phyloP scores from a whole-genome alignment of 176 grass and related monocot species.

The Panicum miliaceum region DNA sequence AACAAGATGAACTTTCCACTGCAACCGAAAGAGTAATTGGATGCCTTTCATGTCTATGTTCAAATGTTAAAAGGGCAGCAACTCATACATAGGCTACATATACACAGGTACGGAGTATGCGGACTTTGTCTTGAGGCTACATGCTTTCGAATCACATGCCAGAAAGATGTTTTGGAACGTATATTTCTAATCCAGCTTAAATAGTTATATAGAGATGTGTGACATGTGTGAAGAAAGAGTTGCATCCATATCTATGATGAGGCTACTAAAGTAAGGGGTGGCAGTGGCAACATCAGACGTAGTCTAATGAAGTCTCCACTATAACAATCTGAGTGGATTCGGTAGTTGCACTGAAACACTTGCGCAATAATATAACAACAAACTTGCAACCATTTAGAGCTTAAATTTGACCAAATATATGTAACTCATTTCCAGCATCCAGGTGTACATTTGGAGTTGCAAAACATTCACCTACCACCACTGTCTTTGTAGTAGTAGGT shows the following conservation, averaged over 20 bases:
- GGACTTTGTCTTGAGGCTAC: neutral
- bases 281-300: slow-evolving; percentile 42
- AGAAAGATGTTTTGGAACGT: neutral
- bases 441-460: slow-evolving; percentile 20
- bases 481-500: slow-evolving; percentile 26
- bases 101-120: neutral
- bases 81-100: neutral
- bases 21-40: slow-evolving; percentile 17
- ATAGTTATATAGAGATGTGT: slow-evolving; percentile 6
- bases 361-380: slow-evolving; percentile 20
- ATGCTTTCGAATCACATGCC: slow-evolving; percentile 28
- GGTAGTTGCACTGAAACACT: slow-evolving; percentile 24
- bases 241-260: slow-evolving; percentile 34
- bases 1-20: slow-evolving; percentile 22
- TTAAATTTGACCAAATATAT: slow-evolving; percentile 1
- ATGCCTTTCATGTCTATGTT: slow-evolving; percentile 38
- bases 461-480: slow-evolving; percentile 34
- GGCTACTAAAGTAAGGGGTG: slow-evolving; percentile 29
- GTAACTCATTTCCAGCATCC: slow-evolving; percentile 26
- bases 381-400: slow-evolving; percentile 23
- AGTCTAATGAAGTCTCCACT: slow-evolving; percentile 23
- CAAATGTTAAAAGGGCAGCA: slow-evolving; percentile 8
- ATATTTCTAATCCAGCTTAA: slow-evolving; percentile 9
- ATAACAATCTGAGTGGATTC: slow-evolving; percentile 44
- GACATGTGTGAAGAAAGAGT: neutral